Conservation (phyloP, 169 alveolate species). For the Plasmodium inui region DNA sequence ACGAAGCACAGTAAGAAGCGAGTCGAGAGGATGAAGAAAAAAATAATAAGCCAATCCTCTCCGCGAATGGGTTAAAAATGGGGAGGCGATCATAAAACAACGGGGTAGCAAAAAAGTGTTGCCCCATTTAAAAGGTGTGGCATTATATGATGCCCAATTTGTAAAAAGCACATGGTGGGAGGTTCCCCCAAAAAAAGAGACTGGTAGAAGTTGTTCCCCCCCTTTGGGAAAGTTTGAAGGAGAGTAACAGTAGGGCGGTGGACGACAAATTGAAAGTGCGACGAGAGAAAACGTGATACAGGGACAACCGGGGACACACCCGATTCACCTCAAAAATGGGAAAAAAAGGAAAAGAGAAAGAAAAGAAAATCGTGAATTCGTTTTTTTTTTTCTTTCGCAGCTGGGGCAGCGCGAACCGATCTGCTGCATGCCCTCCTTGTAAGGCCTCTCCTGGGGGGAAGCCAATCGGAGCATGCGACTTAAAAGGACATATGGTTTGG, state of each 20-base stretch:
- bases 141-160: neutral
- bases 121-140: neutral
- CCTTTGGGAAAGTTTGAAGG: neutral
- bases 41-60: neutral
- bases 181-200: neutral
- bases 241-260: neutral
- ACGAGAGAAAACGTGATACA: neutral
- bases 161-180: neutral
- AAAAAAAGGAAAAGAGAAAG: neutral
- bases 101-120: neutral
- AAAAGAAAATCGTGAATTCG: neutral
- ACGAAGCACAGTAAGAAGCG: neutral
- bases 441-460: neutral
- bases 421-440: neutral
- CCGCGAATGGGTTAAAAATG: neutral
- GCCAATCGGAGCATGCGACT: neutral
- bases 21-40: neutral
- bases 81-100: neutral
- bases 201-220: neutral
- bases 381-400: neutral
- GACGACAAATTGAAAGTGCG: neutral
- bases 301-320: neutral
- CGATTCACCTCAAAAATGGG: neutral
- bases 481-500: too few relatives aligned
- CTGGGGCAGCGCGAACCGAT: neutral